Conservation (phyloP, 2,329 filamentous ascomycete genomes). For the Aspergillus fischeri region DNA sequence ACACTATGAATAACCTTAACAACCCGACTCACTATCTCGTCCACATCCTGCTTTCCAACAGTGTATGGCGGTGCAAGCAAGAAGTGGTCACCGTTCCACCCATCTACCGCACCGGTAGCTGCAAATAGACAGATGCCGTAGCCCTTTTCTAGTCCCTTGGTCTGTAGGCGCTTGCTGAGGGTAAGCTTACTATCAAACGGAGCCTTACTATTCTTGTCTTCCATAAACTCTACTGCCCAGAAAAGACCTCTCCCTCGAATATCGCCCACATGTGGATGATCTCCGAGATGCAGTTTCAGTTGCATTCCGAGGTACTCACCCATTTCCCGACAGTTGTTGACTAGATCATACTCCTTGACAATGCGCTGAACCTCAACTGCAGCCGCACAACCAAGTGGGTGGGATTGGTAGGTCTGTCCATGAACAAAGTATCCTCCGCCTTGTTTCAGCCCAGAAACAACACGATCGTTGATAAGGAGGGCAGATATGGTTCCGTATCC, state of each 20-base stretch:
- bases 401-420: constrained; percentile 57
- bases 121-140: too few relatives aligned
- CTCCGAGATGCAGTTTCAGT: constrained; percentile 22
- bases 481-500: constrained; percentile 42
- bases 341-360: constrained; percentile 37
- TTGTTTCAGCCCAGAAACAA: too few relatives aligned
- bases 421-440: constrained; percentile 39
- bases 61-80: too few relatives aligned
- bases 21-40: too few relatives aligned
- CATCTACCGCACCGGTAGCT: too few relatives aligned
- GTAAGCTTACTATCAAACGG: too few relatives aligned
- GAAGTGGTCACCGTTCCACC: too few relatives aligned
- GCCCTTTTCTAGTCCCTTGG: too few relatives aligned
- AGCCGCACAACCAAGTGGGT: constrained; percentile 49
- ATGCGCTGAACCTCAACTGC: constrained; percentile 58
- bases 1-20: too few relatives aligned
- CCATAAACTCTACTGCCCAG: constrained; percentile 40
- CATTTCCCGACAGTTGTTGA: constrained; percentile 22
- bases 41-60: too few relatives aligned
- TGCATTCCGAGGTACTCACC: constrained; percentile 8
- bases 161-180: too few relatives aligned
- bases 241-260: constrained; percentile 54
- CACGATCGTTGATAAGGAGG: constrained; percentile 44
- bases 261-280: constrained; percentile 43
- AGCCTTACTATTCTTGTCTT: too few relatives aligned